phyloP scores from a whole-genome alignment of 2,329 filamentous ascomycete genomes.

The Pseudofabraea citricarpa region DNA sequence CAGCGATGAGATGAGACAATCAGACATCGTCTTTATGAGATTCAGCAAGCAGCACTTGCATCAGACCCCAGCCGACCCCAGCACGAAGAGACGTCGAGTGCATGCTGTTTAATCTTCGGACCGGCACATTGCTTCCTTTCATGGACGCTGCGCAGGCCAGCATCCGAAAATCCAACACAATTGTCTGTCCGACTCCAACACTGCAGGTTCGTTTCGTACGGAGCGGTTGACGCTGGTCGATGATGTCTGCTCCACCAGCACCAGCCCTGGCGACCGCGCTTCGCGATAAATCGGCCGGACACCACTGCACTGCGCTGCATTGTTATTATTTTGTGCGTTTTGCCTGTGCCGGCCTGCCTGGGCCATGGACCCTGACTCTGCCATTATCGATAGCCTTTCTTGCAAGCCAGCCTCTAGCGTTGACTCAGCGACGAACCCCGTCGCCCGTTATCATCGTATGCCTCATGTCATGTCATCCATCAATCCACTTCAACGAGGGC shows the following conservation, averaged over 20 bases:
- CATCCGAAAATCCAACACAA: too few species aligned
- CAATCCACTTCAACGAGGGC: too few species aligned
- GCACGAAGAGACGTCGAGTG: not conserved
- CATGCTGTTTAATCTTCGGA: not conserved
- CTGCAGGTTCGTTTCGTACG: not conserved
- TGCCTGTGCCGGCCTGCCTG: not conserved
- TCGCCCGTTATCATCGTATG: not conserved
- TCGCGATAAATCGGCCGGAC: not conserved
- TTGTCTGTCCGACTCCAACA: too few species aligned
- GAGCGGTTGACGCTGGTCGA: not conserved
- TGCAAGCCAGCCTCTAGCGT: not conserved
- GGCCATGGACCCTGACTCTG: too few species aligned
- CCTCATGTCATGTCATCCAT: too few species aligned
- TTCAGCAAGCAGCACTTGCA: too few species aligned
- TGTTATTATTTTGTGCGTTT: not conserved
- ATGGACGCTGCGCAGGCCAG: too few species aligned
- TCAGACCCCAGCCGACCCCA: not conserved
- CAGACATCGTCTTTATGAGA: too few species aligned
- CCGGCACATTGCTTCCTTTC: not conserved
- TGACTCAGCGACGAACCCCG: slow-evolving; percentile 3
- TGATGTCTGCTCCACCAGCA: not conserved
- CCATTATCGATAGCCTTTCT: too few species aligned
- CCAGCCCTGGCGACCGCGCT: not conserved
- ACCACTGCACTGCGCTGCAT: not conserved
- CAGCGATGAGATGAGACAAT: slow-evolving; percentile 8